phyloP scores from a whole-genome alignment of 2,329 filamentous ascomycete species.

The Fusarium tjaetaba region DNA sequence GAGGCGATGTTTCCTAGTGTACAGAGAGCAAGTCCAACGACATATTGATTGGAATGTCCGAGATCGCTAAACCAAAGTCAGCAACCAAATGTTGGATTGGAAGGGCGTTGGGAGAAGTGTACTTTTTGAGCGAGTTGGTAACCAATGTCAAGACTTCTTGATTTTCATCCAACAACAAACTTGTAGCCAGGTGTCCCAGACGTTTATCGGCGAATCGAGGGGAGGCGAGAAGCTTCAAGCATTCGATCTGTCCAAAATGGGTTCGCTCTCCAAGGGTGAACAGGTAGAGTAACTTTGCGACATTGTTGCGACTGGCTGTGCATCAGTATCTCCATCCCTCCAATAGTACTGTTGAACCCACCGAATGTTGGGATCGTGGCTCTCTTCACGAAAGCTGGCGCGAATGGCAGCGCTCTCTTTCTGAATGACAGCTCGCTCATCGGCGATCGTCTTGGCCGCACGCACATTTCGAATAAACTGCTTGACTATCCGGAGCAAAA shows the following conservation, averaged over 20 bases:
- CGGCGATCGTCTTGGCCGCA: constrained; percentile 97
- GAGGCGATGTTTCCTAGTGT: constrained; percentile 98
- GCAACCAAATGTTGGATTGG: constrained; percentile 3
- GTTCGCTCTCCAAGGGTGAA: constrained; percentile 98
- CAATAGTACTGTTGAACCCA: constrained; percentile 55
- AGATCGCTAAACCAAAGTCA: constrained; percentile 73
- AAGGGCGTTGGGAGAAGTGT: constrained; percentile 44
- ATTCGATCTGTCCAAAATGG: constrained; percentile 99
- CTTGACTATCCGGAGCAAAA: constrained; percentile 74
- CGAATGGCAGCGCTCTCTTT: constrained; percentile 98
- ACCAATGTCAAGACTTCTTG: constrained; percentile 97
- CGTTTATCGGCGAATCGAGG: constrained; percentile 98
- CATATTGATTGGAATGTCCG: constrained; percentile 97
- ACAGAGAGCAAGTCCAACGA: constrained; percentile 94
- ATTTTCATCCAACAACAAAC: constrained; percentile 95
- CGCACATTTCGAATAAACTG: constrained; percentile 99
- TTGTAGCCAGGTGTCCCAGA: constrained; percentile 93
- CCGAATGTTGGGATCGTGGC: constrained; percentile 89
- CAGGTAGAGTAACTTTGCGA: constrained; percentile 96
- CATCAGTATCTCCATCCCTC: constrained; percentile 16
- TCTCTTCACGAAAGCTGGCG: constrained; percentile 97
- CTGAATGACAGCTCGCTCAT: constrained; percentile 97
- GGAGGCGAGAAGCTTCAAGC: constrained; percentile 94
- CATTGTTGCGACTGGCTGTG: constrained; percentile 86
- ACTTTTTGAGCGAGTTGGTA: constrained; percentile 98